Base-by-base conservation (phyloP, 345 rosid genomes). In the Firmiana major region DNA sequence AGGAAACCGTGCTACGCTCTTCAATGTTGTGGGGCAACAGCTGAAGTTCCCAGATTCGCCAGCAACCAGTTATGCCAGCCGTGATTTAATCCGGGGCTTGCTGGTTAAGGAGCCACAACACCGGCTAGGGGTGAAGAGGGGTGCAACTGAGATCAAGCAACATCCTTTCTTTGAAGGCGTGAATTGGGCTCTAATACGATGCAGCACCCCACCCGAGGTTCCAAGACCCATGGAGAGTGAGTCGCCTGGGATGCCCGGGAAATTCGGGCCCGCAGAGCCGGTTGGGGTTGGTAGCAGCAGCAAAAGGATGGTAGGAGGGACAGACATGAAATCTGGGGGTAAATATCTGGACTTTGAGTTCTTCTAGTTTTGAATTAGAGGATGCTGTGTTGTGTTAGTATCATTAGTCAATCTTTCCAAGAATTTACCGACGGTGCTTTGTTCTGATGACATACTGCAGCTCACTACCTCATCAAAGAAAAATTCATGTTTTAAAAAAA, bases 101-200 rank as follows among this genome's bases (percentile, higher is more conserved):
- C 89, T 93, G 64, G 98, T 88, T 71, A 96, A 96, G 85, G 98
- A 96, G 78, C 99, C 99, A 10, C 93, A 90, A 78, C 90, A 93
- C 60, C 87, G 98, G 83, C 83, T 96, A 9, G 99, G 99, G 63
- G 94, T 91, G 71, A 96, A 93, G 81, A 86, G 99, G 80, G 99
- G 99, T 36, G 99, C 99, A 13, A 93, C 98, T 1, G 99, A 96
- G 93, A 90, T 96, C 80, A 96, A 93, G 76, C 99, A 93, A 75
- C 99, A 96, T 64, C 93, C 99, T 0, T 93, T 93, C 85, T 96
- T 96, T 55, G 97, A 96, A 86, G 97, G 97, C 2, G 97, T 96
- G 76, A 96, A 96, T 67, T 96, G 98, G 99, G 98, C 99, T 58
- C 89, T 96, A 73, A 96, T 96, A 42, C 83, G 99, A 68, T 96